phyloP scores from a whole-genome alignment of 495 filamentous ascomycete species.

The Clavariopsis aquatica region DNA sequence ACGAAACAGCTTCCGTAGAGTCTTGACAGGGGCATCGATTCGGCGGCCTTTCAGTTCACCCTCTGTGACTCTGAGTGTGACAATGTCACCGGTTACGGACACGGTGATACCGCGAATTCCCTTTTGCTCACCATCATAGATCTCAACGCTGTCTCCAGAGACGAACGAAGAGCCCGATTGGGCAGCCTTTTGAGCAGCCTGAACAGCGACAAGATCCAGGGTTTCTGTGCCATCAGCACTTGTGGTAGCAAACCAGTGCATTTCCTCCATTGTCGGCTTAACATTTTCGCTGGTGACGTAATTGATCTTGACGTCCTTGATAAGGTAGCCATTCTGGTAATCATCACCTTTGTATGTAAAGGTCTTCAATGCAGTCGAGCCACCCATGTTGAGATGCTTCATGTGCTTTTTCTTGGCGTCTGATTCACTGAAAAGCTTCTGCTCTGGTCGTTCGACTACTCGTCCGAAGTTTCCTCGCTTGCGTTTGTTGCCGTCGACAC shows the following conservation, averaged over 20 bases:
- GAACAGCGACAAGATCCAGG: conserved; percentile 85
- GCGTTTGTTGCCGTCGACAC: conserved; percentile 69
- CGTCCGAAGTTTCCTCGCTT: conserved; percentile 38
- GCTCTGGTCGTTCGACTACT: conserved; percentile 67
- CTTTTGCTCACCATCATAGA: conserved; percentile 94
- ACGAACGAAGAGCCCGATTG: conserved; percentile 77
- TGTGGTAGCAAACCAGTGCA: conserved; percentile 85
- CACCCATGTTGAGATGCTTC: conserved; percentile 56
- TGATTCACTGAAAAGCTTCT: conserved; percentile 86
- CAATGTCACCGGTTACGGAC: conserved; percentile 88
- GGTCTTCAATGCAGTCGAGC: conserved; percentile 56
- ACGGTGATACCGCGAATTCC: conserved; percentile 83
- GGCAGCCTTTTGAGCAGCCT: conserved; percentile 78
- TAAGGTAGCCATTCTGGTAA: conserved; percentile 88
- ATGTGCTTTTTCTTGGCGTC: conserved; percentile 88
- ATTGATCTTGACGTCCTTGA: conserved; percentile 92
- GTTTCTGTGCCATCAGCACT: conserved; percentile 90
- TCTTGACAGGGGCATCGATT: conserved; percentile 90
- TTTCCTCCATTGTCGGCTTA: conserved; percentile 91
- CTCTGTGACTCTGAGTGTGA: conserved; percentile 82
- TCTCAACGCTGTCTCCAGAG: conserved; percentile 90
- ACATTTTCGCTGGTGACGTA: conserved; percentile 81
- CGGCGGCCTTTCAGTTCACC: conserved; percentile 78
- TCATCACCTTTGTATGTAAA: conserved; percentile 84
- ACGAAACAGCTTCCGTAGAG: conserved; percentile 88